Evolutionary conservation across 345 rosid species (phyloP).

Genomic region (Toxicodendron radicans): DNA sequence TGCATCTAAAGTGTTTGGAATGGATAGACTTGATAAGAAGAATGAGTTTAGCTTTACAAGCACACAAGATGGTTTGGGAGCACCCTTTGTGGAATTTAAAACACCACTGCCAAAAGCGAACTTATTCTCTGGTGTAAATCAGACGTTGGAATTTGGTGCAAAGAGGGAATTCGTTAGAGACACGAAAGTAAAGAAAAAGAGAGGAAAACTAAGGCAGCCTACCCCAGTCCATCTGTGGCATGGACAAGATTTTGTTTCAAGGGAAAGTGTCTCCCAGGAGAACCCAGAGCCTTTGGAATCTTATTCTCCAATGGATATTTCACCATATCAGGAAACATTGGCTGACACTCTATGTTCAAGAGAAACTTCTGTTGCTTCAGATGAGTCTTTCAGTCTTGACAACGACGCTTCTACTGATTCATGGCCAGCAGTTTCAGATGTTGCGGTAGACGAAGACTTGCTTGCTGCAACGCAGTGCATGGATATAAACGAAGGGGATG

Average conservation of each 20-base stretch:
- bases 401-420: slow-evolving; percentile 35
- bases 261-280: slow-evolving; percentile 41
- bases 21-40: slow-evolving; percentile 28
- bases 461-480: slow-evolving; percentile 56
- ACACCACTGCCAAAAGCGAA: slow-evolving; percentile 48
- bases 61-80: slow-evolving; percentile 29
- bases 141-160: slow-evolving; percentile 56
- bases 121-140: slow-evolving; percentile 43
- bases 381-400: slow-evolving; percentile 46
- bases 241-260: slow-evolving; percentile 53
- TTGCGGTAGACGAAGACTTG: slow-evolving; percentile 57
- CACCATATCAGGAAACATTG: slow-evolving; percentile 60
- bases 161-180: slow-evolving; percentile 50
- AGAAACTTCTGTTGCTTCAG: slow-evolving; percentile 64
- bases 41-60: slow-evolving; percentile 37
- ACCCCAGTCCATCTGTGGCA: slow-evolving; percentile 49
- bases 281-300: slow-evolving; percentile 57
- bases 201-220: slow-evolving; percentile 62
- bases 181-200: slow-evolving; percentile 53
- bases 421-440: slow-evolving; percentile 35
- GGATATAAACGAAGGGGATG: slow-evolving; percentile 55
- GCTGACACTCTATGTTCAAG: slow-evolving; percentile 39
- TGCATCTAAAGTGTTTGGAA: slow-evolving; percentile 25
- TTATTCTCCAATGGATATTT: slow-evolving; percentile 84
- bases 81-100: slow-evolving; percentile 52